Percentiles rank a stretch among this genome's conserved stretches.
Conservation (phyloP, 108 stramenopile species). For the Cyclotella atomus region DNA sequence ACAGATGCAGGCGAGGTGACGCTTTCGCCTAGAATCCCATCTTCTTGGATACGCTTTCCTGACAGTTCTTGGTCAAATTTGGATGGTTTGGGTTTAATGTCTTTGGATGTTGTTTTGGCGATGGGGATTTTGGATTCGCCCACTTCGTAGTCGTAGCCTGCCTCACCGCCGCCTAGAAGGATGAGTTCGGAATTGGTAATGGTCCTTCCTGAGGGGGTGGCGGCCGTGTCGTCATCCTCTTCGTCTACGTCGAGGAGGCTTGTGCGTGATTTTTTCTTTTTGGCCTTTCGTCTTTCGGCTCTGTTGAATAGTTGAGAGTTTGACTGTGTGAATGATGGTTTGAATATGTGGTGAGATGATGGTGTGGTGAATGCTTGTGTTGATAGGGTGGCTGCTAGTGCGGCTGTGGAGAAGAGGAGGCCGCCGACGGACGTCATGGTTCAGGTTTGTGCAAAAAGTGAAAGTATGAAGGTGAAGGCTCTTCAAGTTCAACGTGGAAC, state of each 20-base stretch:
- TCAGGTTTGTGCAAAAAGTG: not conserved
- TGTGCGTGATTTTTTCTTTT: constrained; percentile 32
- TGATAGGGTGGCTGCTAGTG: constrained; percentile 15
- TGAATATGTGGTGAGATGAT: not conserved
- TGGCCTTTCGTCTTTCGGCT: constrained; percentile 23
- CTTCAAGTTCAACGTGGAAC: not conserved
- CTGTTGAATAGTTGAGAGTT: constrained; percentile 32
- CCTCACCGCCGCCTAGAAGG: constrained; percentile 37
- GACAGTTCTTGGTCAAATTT: constrained; percentile 43
- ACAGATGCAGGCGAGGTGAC: constrained; percentile 42
- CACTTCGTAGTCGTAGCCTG: constrained; percentile 27
- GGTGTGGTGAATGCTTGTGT: not conserved
- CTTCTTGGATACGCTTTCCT: constrained; percentile 39
- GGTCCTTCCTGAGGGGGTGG: not conserved
- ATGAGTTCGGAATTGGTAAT: constrained; percentile 25
- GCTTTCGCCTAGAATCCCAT: constrained; percentile 39
- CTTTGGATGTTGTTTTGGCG: constrained; percentile 15
- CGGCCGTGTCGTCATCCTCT: too few species aligned
- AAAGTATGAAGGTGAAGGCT: not conserved
- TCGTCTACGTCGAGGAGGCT: constrained; percentile 12
- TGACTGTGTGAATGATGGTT: not conserved
- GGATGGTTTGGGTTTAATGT: constrained; percentile 18
- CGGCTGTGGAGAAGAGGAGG: constrained; percentile 19
- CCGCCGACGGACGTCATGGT: constrained; percentile 21
- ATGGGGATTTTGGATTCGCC: constrained; percentile 41